phyloP scores from a whole-genome alignment of 768 basidiomycete genomes.

The Leucosporidium scottii region DNA sequence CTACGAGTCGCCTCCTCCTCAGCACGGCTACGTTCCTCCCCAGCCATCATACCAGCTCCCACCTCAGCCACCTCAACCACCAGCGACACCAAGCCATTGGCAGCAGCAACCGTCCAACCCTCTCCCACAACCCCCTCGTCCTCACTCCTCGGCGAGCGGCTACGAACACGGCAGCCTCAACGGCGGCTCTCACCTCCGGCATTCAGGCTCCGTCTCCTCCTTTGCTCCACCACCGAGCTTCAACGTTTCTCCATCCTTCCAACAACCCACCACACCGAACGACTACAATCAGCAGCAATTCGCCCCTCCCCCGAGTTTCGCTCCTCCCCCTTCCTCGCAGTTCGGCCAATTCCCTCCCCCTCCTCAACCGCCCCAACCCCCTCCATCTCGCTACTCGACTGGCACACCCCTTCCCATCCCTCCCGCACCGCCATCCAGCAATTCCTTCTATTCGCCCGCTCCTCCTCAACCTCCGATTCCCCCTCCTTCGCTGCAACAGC shows the following conservation, averaged over 20 bases:
- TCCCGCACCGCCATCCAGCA: neutral
- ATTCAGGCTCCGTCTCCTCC: too few relatives aligned
- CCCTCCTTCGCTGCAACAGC: neutral
- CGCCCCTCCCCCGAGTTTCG: neutral
- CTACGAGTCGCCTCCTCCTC: too few relatives aligned
- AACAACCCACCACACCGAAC: neutral
- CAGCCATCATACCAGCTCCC: neutral
- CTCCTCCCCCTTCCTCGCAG: neutral
- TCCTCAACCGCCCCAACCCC: constrained; percentile 7
- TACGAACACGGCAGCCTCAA: too few relatives aligned
- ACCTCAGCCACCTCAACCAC: too few relatives aligned
- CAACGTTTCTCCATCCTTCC: neutral
- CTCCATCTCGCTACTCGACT: neutral
- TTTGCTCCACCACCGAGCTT: neutral
- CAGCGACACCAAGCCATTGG: too few relatives aligned
- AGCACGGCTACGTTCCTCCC: neutral
- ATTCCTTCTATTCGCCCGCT: neutral
- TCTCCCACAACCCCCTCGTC: too few relatives aligned
- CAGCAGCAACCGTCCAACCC: too few relatives aligned
- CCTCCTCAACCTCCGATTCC: neutral
- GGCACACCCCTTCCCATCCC: neutral
- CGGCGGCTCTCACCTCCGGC: too few relatives aligned
- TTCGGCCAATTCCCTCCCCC: neutral
- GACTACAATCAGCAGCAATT: neutral
- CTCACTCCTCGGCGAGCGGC: too few relatives aligned